Conservation (phyloP, 306 rosid species). For the Sicyos baderoa region DNA sequence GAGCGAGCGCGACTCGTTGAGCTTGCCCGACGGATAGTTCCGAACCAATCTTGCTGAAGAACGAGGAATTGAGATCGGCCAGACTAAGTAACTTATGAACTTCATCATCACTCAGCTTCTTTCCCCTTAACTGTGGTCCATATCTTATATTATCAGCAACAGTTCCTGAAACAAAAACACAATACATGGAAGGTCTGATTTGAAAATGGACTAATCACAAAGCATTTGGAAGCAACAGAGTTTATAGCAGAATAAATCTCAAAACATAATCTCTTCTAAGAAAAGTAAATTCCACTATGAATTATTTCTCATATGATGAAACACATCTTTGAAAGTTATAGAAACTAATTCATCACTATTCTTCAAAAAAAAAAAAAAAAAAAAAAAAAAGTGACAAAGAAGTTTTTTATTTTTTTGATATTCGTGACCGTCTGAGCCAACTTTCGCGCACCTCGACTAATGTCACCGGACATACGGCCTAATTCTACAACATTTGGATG, state of each 20-base stretch:
- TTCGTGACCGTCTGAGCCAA: no score
- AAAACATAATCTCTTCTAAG: background rate
- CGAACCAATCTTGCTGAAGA: conserved; percentile 41
- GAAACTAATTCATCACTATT: background rate
- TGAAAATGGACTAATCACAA: background rate
- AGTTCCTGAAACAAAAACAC: conserved; percentile 41
- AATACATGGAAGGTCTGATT: no score
- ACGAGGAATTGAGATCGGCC: conserved; percentile 73
- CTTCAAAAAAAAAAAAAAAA: no score
- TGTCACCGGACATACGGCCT: no score
- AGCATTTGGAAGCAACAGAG: background rate
- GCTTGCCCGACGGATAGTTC: conserved; percentile 94
- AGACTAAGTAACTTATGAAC: conserved; percentile 55
- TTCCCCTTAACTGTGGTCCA: conserved; percentile 69
- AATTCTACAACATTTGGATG: no score
- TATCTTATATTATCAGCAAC: conserved; percentile 75
- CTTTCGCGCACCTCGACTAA: no score
- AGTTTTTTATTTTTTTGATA: no score
- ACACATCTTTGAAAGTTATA: background rate
- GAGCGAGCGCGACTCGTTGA: conserved; percentile 90
- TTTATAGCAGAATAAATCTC: background rate
- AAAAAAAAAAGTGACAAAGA: no score
- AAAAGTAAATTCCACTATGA: background rate
- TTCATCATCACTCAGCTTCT: conserved; percentile 50
- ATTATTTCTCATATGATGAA: background rate